Base-by-base conservation (phyloP, 2,329 filamentous ascomycete species). In the Alternaria conjuncta region DNA sequence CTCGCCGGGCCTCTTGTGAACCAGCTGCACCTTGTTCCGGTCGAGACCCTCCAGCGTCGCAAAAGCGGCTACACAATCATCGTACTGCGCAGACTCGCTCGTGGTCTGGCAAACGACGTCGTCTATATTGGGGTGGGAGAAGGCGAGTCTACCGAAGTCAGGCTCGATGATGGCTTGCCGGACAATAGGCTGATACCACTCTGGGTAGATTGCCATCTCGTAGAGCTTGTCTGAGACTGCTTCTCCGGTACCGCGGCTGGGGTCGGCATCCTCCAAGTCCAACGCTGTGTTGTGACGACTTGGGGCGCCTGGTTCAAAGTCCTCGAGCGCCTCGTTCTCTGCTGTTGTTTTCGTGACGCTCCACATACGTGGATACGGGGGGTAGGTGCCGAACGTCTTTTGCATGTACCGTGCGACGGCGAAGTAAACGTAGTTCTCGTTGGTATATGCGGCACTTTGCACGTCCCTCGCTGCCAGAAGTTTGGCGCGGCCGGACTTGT, bases 311-410 rank as follows among this genome's bases (percentile, higher is more conserved):
- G 32, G 32, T 10, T 36, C 32, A 0, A 2, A 0, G 8, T 36
- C 2, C 1, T 36, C 32, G 0, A n/a, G 0, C 32, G 32, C 32
- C 32, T 3, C 0, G 1, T 36, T 36, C 32, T 36, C 32, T 36
- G 0, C 4, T 2, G 5, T 5, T 15, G 32, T 36, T n/a, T 3
- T 36, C 4, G 4, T 1, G 3, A 4, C 1, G 10, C 15, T 36
- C 32, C 32, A 36, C 2, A 36, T 36, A 1, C 32, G 32, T 36
- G 32, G 32, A 5, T 36, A 36, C 2, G 32, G 1, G 0, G 32
- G 32, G 15, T 36, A n/a, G 0, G 1, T 1, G 0, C 32, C 32
- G 1, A 36, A 36, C 32, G 1, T 36, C 32, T 36, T 36, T n/a
- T 36, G 32, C 32, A 36, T 36, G 32, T 36, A 36, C 32, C 32